Evolutionary conservation across 2,329 filamentous ascomycete genomes (phyloP), one percentile per base, ranked within the genome.

Genomic region (Aspergillus pseudoviridinutans): DNA sequence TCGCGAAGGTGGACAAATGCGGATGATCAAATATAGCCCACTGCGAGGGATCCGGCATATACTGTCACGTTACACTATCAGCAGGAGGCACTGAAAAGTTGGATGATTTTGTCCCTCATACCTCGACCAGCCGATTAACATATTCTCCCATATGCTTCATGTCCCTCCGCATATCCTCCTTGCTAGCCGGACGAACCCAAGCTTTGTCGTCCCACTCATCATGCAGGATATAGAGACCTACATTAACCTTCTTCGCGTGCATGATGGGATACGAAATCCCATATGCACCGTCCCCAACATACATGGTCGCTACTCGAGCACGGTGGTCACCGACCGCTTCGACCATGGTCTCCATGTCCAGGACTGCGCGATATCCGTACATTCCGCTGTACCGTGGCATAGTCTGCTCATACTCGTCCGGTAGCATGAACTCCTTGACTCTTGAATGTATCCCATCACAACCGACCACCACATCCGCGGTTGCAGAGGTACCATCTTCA

Each of bases 11-110:
- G 0, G 68, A 66, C 9, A 72, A 63, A 51, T 65, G 63, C 0
- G 70, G 70, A 52, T 71, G 65, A 25, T 74, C 68, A 52, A 74
- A 71, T 35, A 75, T 67, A 0, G 72, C 72, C 73, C 73, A 75
- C 56, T 73, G 70, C 0, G 68, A 69, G 2, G 68, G 61, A 53
- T 71, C 68, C 0, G 68, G 66, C 67, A 71, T 71, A 27, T 63
- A 53, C 68, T 71, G 17, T 28, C 1, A 35, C 10, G 2, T 4
- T 12, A n/a, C 24, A 10, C 14, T 24, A 22, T 46, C 42, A 46
- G 42, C 42, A 6, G 10, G 41, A 24, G 42, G 8, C 3, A 4
- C 9, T 35, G 32, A 5, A 17, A 12, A 5, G 22, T 5, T 6
- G 5, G 22, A 32, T 53, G 10, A 58, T 29, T 29, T 14, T 9